Conservation (phyloP, 2,329 filamentous ascomycete species). For the Trichothecium roseum region DNA sequence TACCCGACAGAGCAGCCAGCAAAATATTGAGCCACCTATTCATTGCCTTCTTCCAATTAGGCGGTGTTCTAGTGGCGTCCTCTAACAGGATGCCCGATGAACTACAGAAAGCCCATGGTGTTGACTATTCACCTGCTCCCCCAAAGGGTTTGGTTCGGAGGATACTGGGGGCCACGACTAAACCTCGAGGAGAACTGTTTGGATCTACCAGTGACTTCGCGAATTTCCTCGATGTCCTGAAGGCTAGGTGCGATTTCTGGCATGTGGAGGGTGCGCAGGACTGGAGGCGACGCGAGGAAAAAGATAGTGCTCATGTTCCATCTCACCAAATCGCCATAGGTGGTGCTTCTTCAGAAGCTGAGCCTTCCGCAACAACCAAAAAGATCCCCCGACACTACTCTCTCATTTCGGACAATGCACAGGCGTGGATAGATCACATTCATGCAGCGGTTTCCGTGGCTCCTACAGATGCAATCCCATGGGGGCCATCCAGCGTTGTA, state of each 20-base stretch:
- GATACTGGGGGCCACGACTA: constrained; percentile 30
- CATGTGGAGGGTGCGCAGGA: constrained; percentile 69
- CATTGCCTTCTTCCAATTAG: constrained; percentile 71
- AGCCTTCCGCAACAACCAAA: background rate
- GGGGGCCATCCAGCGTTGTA: constrained; percentile 31
- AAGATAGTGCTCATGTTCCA: constrained; percentile 4
- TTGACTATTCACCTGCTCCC: constrained; percentile 52
- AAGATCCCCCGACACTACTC: constrained; percentile 20
- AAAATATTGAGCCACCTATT: constrained; percentile 74
- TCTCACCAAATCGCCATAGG: background rate
- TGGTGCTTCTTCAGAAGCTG: background rate
- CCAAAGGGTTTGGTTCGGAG: constrained; percentile 39
- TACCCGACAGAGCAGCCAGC: constrained; percentile 66
- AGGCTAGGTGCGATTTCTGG: constrained; percentile 72
- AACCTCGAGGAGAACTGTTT: constrained; percentile 37
- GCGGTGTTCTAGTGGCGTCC: constrained; percentile 69
- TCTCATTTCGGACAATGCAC: constrained; percentile 14
- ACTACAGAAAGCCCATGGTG: constrained; percentile 62
- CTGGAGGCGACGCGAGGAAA: constrained; percentile 50
- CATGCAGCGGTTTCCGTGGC: constrained; percentile 13
- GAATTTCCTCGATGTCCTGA: constrained; percentile 64
- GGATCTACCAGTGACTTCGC: constrained; percentile 62
- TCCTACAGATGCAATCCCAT: constrained; percentile 16
- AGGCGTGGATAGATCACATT: constrained; percentile 16
- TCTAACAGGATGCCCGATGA: constrained; percentile 81